These are phyloP conservation scores for Fusarium circinatum DNA, from an alignment of 2,329 filamentous ascomycete genomes.

Conservation along the genomic window DNA sequence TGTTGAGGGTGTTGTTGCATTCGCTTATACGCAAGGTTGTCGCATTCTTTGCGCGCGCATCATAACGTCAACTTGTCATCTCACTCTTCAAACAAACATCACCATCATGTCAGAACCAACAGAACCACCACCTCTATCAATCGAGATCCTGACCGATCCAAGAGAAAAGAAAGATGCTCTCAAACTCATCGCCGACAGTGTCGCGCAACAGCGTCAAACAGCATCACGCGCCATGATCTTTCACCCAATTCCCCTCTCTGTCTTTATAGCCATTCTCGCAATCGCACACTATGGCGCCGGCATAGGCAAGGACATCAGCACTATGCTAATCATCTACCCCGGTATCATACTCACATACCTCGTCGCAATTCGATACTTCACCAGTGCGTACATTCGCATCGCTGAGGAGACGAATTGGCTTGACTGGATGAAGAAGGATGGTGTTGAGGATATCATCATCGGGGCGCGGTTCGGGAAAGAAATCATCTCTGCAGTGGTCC, in stretches of 20 bases:
- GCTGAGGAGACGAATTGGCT: constrained; percentile 72
- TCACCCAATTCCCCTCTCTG: constrained; percentile 64
- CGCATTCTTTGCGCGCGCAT: background rate
- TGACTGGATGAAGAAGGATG: constrained; percentile 60
- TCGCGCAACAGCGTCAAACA: constrained; percentile 82
- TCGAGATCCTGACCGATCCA: constrained; percentile 62
- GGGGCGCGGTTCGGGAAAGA: constrained; percentile 73
- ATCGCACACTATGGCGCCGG: constrained; percentile 55
- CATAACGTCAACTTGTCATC: background rate
- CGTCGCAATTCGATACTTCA: constrained; percentile 67
- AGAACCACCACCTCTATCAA: constrained; percentile 68
- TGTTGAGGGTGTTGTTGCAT: background rate
- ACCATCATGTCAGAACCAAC: constrained; percentile 14
- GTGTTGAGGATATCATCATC: constrained; percentile 65
- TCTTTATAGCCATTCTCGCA: constrained; percentile 54
- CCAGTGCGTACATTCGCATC: constrained; percentile 68
- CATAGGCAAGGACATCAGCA: constrained; percentile 60
- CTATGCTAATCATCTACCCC: constrained; percentile 64
- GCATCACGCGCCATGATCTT: constrained; percentile 72
- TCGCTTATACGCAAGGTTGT: background rate
- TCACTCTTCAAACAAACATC: background rate
- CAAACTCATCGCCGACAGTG: constrained; percentile 79
- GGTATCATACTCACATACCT: constrained; percentile 72
- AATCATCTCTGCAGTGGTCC: constrained; percentile 75
- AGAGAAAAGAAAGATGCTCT: constrained; percentile 74